phyloP scores from a whole-genome alignment of 148 eudicot genomes.

The Chenopodium quinoa region DNA sequence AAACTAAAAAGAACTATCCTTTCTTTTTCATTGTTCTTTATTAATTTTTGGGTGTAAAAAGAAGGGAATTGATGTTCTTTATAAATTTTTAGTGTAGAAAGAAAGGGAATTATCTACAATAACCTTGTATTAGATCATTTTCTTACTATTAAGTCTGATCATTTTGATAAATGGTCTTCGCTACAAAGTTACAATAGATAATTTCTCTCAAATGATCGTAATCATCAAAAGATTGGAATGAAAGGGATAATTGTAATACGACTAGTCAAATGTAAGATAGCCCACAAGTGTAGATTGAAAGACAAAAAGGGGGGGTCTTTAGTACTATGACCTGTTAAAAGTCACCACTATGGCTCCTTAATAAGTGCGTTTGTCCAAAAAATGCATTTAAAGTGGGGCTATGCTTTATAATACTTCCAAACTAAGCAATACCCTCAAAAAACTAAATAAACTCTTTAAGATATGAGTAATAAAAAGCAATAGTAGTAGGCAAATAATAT shows the following conservation, averaged over 20 bases:
- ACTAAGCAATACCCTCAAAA: slow-evolving; percentile 28
- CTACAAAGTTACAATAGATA: too few relatives aligned
- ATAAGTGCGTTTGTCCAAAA: slow-evolving; percentile 25
- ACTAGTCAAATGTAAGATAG: slow-evolving; percentile 29
- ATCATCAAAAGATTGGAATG: slow-evolving; percentile 12
- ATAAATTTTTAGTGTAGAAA: too few relatives aligned
- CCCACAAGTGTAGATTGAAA: slow-evolving; percentile 22
- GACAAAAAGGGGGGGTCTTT: slow-evolving; percentile 26
- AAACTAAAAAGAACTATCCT: not conserved
- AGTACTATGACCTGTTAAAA: slow-evolving; percentile 19
- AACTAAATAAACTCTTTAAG: not conserved
- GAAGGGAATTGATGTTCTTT: not conserved
- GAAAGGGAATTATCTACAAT: too few relatives aligned
- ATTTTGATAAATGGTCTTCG: too few relatives aligned
- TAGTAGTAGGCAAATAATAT: not conserved
- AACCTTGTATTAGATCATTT: too few relatives aligned
- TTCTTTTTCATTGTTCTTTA: not conserved
- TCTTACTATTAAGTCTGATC: too few relatives aligned
- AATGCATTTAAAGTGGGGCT: slow-evolving; percentile 27
- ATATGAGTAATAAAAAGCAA: not conserved
- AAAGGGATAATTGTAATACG: slow-evolving; percentile 8
- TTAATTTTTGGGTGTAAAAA: not conserved
- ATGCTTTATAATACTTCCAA: slow-evolving; percentile 29
- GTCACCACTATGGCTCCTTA: slow-evolving; percentile 27
- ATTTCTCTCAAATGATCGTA: not conserved